phyloP scores from a whole-genome alignment of 768 basidiomycete genomes.

The Tricholoma flavovirens region DNA sequence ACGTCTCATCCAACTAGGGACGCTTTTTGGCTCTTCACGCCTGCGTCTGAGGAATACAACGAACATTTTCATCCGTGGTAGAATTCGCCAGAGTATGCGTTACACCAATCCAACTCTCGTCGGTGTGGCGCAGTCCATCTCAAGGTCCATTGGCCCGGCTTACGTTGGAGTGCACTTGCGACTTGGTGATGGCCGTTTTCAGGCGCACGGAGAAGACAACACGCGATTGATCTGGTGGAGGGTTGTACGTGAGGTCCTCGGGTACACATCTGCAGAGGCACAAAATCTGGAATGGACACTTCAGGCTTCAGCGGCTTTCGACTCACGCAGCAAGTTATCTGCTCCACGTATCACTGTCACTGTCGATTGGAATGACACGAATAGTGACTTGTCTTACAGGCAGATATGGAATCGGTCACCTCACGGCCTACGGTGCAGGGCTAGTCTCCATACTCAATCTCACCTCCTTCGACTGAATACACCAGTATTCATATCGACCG shows the following conservation, averaged over 20 bases:
- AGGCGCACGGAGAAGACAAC: constrained; percentile 32
- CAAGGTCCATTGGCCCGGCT: constrained; percentile 32
- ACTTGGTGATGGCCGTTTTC: constrained; percentile 63
- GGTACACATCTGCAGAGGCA: constrained; percentile 31
- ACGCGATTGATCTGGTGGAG: constrained; percentile 50
- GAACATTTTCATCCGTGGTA: constrained; percentile 37
- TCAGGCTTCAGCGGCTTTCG: not conserved
- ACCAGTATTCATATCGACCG: constrained; percentile 65
- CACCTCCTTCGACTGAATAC: constrained; percentile 38
- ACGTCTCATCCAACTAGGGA: constrained; percentile 64
- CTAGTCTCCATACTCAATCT: constrained; percentile 27
- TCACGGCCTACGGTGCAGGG: constrained; percentile 30
- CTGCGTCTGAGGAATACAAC: constrained; percentile 40
- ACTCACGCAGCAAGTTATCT: not conserved
- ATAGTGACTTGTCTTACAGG: not conserved
- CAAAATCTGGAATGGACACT: constrained; percentile 23
- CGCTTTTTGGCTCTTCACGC: constrained; percentile 72
- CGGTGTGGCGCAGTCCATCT: constrained; percentile 38
- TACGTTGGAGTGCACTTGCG: constrained; percentile 68
- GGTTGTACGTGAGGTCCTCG: constrained; percentile 45
- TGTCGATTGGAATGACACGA: not conserved
- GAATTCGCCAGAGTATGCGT: constrained; percentile 52
- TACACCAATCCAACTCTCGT: constrained; percentile 46
- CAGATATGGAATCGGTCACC: not conserved
- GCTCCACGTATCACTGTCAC: not conserved